phyloP scores from a whole-genome alignment of 768 basidiomycete species.

The Phallus indusiatus region DNA sequence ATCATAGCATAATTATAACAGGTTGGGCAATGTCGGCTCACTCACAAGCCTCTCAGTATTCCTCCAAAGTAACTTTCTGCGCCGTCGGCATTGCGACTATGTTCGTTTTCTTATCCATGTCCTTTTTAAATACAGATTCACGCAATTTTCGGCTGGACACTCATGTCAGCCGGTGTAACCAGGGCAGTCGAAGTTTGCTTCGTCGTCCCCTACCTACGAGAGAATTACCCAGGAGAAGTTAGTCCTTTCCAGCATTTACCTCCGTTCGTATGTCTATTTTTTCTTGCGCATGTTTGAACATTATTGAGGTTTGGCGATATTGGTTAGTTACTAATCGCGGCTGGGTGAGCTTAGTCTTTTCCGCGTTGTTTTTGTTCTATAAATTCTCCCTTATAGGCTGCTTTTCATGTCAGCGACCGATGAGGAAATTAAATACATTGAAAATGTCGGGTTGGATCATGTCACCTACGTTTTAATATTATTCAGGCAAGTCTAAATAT shows the following conservation, averaged over 20 bases:
- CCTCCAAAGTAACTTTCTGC: constrained; percentile 50
- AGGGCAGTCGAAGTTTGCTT: constrained; percentile 83
- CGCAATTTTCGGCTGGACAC: constrained; percentile 70
- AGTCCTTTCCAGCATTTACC: constrained; percentile 79
- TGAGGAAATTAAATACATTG: constrained; percentile 69
- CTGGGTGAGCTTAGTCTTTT: constrained; percentile 41
- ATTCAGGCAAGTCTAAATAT: constrained; percentile 47
- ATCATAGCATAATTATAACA: constrained; percentile 57
- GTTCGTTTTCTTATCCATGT: not conserved
- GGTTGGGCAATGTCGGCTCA: constrained; percentile 95
- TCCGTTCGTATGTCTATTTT: constrained; percentile 59
- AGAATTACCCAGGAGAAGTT: constrained; percentile 25
- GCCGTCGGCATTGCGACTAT: not conserved
- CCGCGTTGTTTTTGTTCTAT: not conserved
- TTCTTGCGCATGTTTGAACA: not conserved
- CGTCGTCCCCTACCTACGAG: constrained; percentile 33
- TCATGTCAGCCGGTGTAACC: constrained; percentile 74
- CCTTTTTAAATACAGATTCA: constrained; percentile 53
- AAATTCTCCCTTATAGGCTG: constrained; percentile 32
- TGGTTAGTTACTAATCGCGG: constrained; percentile 38
- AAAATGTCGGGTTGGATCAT: constrained; percentile 75
- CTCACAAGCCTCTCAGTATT: constrained; percentile 73
- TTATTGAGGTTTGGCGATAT: not conserved
- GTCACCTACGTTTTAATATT: constrained; percentile 84
- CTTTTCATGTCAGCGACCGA: constrained; percentile 93